These are phyloP conservation scores for Olyra latifolia DNA, from an alignment of 176 grass and related monocot species.

Conservation along the genomic window DNA sequence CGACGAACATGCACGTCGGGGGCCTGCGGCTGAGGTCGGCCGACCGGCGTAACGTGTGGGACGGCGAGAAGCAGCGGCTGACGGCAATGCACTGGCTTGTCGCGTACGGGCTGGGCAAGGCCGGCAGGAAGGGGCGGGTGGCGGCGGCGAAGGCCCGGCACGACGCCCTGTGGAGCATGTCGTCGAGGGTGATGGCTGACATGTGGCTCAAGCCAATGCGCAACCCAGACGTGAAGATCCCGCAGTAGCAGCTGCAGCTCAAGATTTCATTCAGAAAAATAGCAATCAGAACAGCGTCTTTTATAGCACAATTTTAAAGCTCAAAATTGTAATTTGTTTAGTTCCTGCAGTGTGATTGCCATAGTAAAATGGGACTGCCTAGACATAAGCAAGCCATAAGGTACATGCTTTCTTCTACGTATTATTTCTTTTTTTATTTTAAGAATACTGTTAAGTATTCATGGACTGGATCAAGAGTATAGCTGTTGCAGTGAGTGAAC, in stretches of 20 bases:
- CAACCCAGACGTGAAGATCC: slow-evolving; percentile 87
- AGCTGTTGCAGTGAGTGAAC: not conserved
- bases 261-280: not conserved
- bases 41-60: slow-evolving; percentile 58
- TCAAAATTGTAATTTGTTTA: not conserved
- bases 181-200: slow-evolving; percentile 88
- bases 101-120: slow-evolving; percentile 82
- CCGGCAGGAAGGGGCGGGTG: slow-evolving; percentile 46
- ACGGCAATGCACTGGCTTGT: slow-evolving; percentile 96
- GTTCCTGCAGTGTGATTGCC: slow-evolving; percentile 18
- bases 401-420: not conserved
- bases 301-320: not conserved
- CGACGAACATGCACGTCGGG: slow-evolving; percentile 68
- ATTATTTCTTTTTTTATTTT: not conserved
- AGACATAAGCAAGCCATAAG: not conserved
- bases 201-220: slow-evolving; percentile 93
- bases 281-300: not conserved
- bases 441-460: slow-evolving; percentile 3
- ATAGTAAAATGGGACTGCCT: not conserved
- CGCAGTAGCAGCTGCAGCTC: slow-evolving; percentile 4
- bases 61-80: slow-evolving; percentile 80
- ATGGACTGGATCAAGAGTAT: not conserved
- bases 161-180: slow-evolving; percentile 82
- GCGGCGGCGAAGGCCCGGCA: slow-evolving; percentile 36
- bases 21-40: slow-evolving; percentile 54